A percentile compares a stretch with the other conserved stretches of the same genome.
phyloP scores from a whole-genome alignment of 129 eudicot species.

The Centrapalus pauciflorus region DNA sequence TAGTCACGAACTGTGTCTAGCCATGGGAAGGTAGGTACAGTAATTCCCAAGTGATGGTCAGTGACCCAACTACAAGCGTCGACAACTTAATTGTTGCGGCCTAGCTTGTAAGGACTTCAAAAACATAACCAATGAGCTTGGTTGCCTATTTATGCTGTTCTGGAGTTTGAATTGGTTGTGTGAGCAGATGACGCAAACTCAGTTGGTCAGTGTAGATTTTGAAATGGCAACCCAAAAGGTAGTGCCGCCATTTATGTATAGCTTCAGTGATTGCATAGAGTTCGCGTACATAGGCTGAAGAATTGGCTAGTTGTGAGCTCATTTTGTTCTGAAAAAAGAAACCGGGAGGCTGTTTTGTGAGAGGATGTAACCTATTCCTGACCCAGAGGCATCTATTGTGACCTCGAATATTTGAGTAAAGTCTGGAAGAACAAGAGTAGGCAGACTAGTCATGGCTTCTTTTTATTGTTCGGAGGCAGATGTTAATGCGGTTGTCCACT shows the following conservation, averaged over 20 bases:
- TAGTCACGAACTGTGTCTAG: neutral
- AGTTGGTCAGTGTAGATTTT: neutral
- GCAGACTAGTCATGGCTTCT: neutral
- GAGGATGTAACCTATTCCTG: neutral
- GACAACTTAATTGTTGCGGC: neutral
- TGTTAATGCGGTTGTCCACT: neutral
- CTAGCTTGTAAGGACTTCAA: neutral
- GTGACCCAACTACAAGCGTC: neutral
- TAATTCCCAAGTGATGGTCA: too few relatives aligned
- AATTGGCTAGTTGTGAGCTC: rapidly evolving
- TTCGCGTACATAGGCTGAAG: neutral
- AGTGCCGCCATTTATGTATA: neutral
- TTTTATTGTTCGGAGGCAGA: neutral
- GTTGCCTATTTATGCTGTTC: neutral
- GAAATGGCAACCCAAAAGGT: neutral
- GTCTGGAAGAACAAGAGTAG: neutral
- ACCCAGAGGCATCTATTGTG: neutral
- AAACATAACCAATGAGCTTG: neutral
- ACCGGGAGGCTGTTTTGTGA: neutral
- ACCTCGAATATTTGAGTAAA: neutral
- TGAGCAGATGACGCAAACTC: neutral
- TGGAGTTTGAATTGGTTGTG: neutral
- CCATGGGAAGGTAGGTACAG: too few relatives aligned
- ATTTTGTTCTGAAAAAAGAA: neutral
- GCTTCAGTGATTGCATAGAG: neutral